phyloP scores from a whole-genome alignment of 2,329 filamentous ascomycete species.

The Dendryphion nanum region DNA sequence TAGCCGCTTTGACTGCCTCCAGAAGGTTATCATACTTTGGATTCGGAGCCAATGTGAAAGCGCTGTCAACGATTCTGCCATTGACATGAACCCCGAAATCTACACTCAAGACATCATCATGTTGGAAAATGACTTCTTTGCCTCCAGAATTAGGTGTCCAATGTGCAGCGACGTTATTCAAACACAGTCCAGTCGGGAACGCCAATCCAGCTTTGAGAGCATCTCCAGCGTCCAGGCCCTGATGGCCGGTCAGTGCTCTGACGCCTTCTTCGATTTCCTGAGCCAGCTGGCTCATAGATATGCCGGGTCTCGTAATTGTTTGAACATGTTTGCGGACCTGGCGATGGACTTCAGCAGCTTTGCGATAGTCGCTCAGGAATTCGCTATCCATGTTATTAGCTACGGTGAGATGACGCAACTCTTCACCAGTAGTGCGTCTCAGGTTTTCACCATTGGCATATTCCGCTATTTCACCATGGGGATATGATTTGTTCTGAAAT shows the following conservation, averaged over 20 bases:
- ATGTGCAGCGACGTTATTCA: conserved; percentile 82
- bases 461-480: conserved; percentile 72
- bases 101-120: conserved; percentile 72
- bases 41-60: conserved; percentile 64
- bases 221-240: conserved; percentile 73
- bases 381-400: conserved; percentile 70
- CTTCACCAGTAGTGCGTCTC: conserved; percentile 75
- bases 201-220: conserved; percentile 76
- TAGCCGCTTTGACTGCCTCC: conserved; percentile 62
- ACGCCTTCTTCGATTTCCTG: conserved; percentile 81
- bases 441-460: conserved; percentile 69
- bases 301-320: conserved; percentile 73
- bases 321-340: conserved; percentile 81
- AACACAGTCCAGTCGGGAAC: conserved; percentile 77
- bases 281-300: conserved; percentile 74
- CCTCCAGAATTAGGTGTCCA: conserved; percentile 84
- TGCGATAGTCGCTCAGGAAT: conserved; percentile 75
- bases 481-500: conserved; percentile 68
- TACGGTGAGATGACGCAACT: conserved; percentile 68
- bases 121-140: conserved; percentile 70
- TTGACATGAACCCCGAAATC: conserved; percentile 69
- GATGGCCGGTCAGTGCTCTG: conserved; percentile 70
- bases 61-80: conserved; percentile 66
- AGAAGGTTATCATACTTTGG: conserved; percentile 64
- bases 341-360: conserved; percentile 82